Evolutionary conservation across 805 yeast species (phyloP).

Genomic region (Kregervanrija fluxuum): DNA sequence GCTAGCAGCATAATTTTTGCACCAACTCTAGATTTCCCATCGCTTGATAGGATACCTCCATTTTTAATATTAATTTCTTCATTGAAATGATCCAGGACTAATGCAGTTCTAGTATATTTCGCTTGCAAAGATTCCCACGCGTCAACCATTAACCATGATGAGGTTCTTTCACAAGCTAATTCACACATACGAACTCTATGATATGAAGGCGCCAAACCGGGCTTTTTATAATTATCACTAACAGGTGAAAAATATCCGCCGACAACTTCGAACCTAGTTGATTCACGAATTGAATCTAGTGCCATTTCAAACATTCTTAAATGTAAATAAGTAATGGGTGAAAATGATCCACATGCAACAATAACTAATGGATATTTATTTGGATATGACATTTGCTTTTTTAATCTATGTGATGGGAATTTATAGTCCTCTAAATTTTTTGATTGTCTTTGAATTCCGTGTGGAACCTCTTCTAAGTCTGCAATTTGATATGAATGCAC

Average conservation of each 20-base stretch:
- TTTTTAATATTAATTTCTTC: conserved; percentile 87
- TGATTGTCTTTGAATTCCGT: conserved; percentile 87
- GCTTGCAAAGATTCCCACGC: conserved; percentile 98
- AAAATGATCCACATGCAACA: conserved; percentile 96
- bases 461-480: conserved; percentile 94
- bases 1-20: conserved; percentile 94
- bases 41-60: conserved; percentile 62
- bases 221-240: conserved; percentile 84
- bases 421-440: conserved; percentile 55
- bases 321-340: conserved; percentile 92
- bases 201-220: conserved; percentile 80
- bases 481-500: conserved; percentile 65
- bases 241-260: conserved; percentile 98
- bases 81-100: conserved; percentile 93
- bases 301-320: conserved; percentile 99
- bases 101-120: conserved; percentile 86
- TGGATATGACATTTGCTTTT: conserved; percentile 60
- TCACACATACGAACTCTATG: conserved; percentile 98
- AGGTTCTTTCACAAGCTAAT: conserved; percentile 92
- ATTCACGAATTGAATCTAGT: conserved; percentile 83
- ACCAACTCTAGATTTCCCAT: conserved; percentile 51
- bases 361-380: conserved; percentile 83
- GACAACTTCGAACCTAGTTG: conserved; percentile 87
- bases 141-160: conserved; percentile 97
- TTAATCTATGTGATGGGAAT: conserved; percentile 85